A percentile compares a stretch with the other conserved stretches of the same genome.
Evolutionary conservation across 1,139 yeast genomes (phyloP).

Genomic region (Geotrichum europaeum): DNA sequence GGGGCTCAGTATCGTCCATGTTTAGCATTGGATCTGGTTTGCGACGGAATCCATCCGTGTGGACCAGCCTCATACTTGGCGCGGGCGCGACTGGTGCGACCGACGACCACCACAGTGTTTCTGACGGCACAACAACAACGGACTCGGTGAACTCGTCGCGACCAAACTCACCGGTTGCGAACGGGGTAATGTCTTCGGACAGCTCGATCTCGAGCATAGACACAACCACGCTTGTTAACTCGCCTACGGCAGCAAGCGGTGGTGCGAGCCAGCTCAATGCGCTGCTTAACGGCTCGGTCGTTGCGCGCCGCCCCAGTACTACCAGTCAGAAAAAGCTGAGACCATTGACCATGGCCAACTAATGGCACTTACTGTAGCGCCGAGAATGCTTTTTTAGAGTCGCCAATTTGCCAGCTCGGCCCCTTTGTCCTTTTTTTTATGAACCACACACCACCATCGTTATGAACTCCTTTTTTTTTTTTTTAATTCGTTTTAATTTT

Average conservation of each 20-base stretch:
- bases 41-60: slow-evolving; percentile 14
- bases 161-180: neutral
- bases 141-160: slow-evolving; percentile 1
- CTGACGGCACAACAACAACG: neutral
- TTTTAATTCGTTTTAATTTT: neutral
- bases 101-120: neutral
- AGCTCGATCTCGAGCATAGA: slow-evolving; percentile 9
- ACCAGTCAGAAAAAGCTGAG: slow-evolving; percentile 2
- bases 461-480: neutral
- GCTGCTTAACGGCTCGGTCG: neutral
- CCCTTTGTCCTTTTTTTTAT: neutral
- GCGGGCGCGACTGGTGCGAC: neutral
- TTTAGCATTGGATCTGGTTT: slow-evolving; percentile 9
- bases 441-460: neutral
- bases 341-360: neutral
- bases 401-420: neutral
- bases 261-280: neutral
- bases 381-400: neutral
- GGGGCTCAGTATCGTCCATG: neutral
- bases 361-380: neutral
- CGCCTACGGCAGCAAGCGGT: neutral
- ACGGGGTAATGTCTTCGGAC: neutral
- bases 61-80: slow-evolving; percentile 15
- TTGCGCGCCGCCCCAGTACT: slow-evolving; percentile 3
- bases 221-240: neutral